Evolutionary conservation across 495 filamentous ascomycete species (phyloP), one percentile per base, ranked within the genome.

Genomic region (Umbilicaria muhlenbergii): DNA sequence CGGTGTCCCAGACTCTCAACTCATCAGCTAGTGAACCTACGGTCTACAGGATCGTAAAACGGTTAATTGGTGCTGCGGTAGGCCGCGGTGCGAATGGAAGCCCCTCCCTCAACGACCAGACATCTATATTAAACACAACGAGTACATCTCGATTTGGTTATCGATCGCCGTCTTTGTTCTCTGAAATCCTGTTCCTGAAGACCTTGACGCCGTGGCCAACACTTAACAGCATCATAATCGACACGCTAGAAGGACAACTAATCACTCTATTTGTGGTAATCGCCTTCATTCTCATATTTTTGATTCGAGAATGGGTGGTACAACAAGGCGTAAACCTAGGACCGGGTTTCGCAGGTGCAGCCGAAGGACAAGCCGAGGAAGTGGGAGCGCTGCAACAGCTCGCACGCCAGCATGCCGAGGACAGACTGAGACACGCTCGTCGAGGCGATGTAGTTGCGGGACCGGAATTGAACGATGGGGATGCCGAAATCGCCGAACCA

Each of bases 281-380:
- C 41, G 82, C 78, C 38, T 96, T 96, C 58, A 94, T 99, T 41
- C 63, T 99, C 31, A 77, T 99, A 34, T 95, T 99, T 50, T 63
- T 99, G 14, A 94, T 99, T 40, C 70, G 91, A 14, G 91, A 99
- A 62, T 99, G 93, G 76, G 91, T 99, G 34, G 86, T 96, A 5
- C 89, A 96, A 54, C 91, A 96, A 56, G 92, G 95, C 55, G 88
- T 87, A 10, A 81, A 82, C 47, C 8, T 28, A 10, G 24, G 24
- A 8, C 24, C 24, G 24, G 24, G 24, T 28, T 66, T 81, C 52
- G 51, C 54, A 33, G 62, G 52, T 2, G 56, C 37, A 34, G 66
- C 61, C 15, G 56, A 78, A 61, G 61, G 74, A 53, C 61, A 75
- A 52, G 51, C 66, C 21, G 60, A 72, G 45, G 56, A 39, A 45